Evolutionary conservation across 2,329 filamentous ascomycete species (phyloP).

Genomic region (Colletotrichum musae): DNA sequence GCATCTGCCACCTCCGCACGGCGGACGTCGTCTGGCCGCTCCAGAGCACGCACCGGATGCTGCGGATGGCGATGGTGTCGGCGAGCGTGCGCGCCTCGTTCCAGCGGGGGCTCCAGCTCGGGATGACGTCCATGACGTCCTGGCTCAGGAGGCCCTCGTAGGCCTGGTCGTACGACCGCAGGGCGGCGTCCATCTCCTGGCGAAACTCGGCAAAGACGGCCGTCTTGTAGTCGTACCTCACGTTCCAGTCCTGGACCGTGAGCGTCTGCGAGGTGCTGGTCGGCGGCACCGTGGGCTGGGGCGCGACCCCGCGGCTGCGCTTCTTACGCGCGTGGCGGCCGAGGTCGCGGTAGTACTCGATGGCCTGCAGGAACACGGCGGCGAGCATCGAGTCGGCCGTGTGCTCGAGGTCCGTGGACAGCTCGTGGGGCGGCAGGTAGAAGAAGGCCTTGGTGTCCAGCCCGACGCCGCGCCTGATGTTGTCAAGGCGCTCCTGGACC

Average conservation of each 20-base stretch:
- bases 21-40: conserved; percentile 83
- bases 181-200: conserved; percentile 90
- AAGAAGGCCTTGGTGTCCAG: conserved; percentile 90
- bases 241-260: conserved; percentile 90
- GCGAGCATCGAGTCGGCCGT: conserved; percentile 82
- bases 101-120: conserved; percentile 91
- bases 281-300: conserved; percentile 85
- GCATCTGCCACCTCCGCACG: conserved; percentile 83
- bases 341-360: conserved; percentile 95
- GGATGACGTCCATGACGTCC: conserved; percentile 89
- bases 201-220: conserved; percentile 93
- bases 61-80: conserved; percentile 85
- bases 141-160: conserved; percentile 86
- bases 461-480: conserved; percentile 83
- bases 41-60: conserved; percentile 87
- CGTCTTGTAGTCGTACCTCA: conserved; percentile 95
- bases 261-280: conserved; percentile 90
- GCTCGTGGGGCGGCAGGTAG: conserved; percentile 82
- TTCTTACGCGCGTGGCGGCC: conserved; percentile 94
- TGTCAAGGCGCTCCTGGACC: conserved; percentile 78
- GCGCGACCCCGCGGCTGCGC: conserved; percentile 82
- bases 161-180: conserved; percentile 88
- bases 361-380: conserved; percentile 79
- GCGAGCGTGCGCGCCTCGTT: conserved; percentile 92
- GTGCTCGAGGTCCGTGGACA: conserved; percentile 78